phyloP scores from a whole-genome alignment of 1,284 basidiomycete genomes.

The Neotropicomus parvogracilis region DNA sequence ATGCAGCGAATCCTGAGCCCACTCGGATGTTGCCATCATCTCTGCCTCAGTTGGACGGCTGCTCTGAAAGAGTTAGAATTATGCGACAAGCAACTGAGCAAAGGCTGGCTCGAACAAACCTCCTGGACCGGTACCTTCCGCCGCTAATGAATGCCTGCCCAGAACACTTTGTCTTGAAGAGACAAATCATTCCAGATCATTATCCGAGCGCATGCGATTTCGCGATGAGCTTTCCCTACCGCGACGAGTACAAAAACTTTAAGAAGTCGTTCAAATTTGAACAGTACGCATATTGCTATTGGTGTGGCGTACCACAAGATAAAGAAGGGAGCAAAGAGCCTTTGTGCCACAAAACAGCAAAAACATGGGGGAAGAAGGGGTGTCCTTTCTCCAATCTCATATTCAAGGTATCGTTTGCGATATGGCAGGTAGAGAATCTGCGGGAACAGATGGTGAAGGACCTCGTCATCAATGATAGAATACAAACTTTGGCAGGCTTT shows the following conservation, averaged over 20 bases:
- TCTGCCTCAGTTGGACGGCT: no score
- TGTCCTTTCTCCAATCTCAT: background rate
- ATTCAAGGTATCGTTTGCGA: background rate
- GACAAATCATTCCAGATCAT: background rate
- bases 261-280: background rate
- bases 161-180: slow-evolving; percentile 4
- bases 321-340: slow-evolving; percentile 5
- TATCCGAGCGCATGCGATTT: background rate
- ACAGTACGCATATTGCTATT: slow-evolving; percentile 5
- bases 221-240: no score
- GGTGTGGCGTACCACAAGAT: slow-evolving; percentile 11
- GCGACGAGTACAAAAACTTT: no score
- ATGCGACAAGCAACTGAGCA: no score
- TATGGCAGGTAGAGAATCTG: background rate
- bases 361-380: background rate
- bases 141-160: background rate
- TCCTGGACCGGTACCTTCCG: slow-evolving; percentile 7
- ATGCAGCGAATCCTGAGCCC: no score
- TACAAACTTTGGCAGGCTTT: background rate
- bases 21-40: no score
- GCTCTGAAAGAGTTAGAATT: no score
- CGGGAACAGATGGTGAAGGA: background rate
- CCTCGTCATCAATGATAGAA: background rate
- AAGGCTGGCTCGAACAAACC: background rate
- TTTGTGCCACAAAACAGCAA: background rate